A percentile compares a stretch with the other conserved stretches of the same genome.
Evolutionary conservation across 169 alveolate species (phyloP).

Genomic region (Toxoplasma gondii): DNA sequence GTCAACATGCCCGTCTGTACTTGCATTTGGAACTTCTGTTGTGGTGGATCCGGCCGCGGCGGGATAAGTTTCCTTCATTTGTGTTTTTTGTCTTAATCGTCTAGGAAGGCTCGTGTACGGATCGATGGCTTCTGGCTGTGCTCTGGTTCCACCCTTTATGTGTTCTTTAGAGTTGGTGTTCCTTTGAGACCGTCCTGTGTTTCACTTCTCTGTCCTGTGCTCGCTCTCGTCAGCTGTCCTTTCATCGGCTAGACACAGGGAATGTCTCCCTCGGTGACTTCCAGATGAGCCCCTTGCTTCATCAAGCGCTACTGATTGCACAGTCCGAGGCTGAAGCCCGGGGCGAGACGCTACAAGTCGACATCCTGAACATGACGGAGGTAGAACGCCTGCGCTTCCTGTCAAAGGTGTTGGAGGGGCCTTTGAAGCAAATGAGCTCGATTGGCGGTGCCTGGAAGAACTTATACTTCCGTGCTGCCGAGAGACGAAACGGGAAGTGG

Average conservation of each 20-base stretch:
- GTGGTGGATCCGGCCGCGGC: too few relatives aligned
- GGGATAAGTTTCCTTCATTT: too few relatives aligned
- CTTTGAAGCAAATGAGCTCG: slow-evolving; percentile 50
- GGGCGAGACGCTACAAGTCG: slow-evolving; percentile 52
- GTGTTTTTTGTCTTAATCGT: too few relatives aligned
- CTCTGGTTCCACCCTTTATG: background rate
- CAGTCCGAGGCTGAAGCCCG: slow-evolving; percentile 68
- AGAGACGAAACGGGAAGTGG: slow-evolving; percentile 62
- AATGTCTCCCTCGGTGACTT: slow-evolving; percentile 62
- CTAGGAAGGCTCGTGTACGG: background rate
- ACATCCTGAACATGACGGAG: slow-evolving; percentile 61
- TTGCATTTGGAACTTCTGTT: too few relatives aligned
- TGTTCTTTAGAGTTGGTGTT: too few relatives aligned
- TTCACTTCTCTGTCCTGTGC: background rate
- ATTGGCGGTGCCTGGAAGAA: slow-evolving; percentile 53
- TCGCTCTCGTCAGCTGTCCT: slow-evolving; percentile 45
- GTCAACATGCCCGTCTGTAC: too few relatives aligned
- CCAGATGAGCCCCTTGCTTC: slow-evolving; percentile 65
- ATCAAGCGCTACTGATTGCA: slow-evolving; percentile 67
- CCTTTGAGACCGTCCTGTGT: background rate
- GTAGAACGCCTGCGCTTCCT: slow-evolving; percentile 50
- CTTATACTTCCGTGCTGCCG: slow-evolving; percentile 62
- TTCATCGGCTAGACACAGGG: slow-evolving; percentile 66
- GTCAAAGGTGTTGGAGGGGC: slow-evolving; percentile 65
- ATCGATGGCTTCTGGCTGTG: background rate